A percentile compares a stretch with the other conserved stretches of the same genome.
Conservation (phyloP, 2,329 filamentous ascomycete genomes). For the Fusarium nanum region DNA sequence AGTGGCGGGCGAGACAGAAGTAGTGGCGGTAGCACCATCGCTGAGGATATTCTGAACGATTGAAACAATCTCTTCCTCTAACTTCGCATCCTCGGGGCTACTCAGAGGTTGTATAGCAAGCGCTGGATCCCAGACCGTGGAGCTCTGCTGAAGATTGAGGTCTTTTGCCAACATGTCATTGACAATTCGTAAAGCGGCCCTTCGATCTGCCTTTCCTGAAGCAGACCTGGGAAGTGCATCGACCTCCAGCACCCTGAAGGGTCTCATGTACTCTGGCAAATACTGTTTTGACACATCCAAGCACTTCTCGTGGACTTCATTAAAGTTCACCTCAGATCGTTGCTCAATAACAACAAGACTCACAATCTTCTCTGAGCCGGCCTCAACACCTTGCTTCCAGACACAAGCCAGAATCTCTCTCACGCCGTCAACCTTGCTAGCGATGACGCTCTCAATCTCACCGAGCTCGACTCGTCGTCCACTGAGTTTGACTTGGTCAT, state of each 20-base stretch:
- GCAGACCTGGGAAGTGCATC: not conserved
- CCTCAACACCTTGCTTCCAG: not conserved
- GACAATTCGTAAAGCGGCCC: not conserved
- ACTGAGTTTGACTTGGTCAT: slow-evolving; percentile 30
- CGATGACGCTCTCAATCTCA: slow-evolving; percentile 22
- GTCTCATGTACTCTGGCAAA: slow-evolving; percentile 28
- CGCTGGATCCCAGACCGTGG: fast-evolving
- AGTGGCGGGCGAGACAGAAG: not conserved
- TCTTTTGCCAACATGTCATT: not conserved
- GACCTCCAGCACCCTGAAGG: not conserved
- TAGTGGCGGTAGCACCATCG: not conserved
- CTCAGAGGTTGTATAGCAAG: not conserved
- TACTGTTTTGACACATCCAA: not conserved
- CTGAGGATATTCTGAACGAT: not conserved
- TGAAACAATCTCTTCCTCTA: not conserved
- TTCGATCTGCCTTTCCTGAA: slow-evolving; percentile 22
- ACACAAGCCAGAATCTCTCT: slow-evolving; percentile 8
- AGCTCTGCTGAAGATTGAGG: fast-evolving
- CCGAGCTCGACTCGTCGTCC: slow-evolving; percentile 26
- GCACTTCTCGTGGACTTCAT: not conserved
- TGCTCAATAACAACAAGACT: slow-evolving; percentile 4
- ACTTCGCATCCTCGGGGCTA: not conserved
- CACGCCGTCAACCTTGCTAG: not conserved
- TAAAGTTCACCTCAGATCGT: not conserved
- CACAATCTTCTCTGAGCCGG: slow-evolving; percentile 20